A percentile compares a stretch with the other conserved stretches of the same genome.
Conservation (phyloP, 1,284 basidiomycete species). For the Earliella scabrosa region DNA sequence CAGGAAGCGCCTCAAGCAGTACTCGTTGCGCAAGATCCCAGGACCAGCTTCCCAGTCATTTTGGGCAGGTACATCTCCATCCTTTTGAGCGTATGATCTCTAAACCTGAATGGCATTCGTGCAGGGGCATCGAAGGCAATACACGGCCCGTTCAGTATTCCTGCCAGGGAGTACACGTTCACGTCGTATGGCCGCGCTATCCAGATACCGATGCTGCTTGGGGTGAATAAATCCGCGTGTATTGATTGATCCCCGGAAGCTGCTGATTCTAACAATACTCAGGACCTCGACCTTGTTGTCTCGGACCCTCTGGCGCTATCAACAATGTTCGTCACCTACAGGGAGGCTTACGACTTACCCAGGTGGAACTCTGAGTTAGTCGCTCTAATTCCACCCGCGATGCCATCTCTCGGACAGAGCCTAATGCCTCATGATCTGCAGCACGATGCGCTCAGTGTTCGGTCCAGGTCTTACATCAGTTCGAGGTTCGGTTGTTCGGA, state of each 20-base stretch:
- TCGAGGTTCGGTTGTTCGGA: too few species aligned
- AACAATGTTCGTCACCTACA: conserved; percentile 5
- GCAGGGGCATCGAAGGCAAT: conserved; percentile 7
- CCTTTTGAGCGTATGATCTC: background rate
- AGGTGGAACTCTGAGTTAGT: background rate
- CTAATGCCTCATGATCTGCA: background rate
- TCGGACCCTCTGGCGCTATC: conserved; percentile 9
- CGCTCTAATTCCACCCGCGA: too few species aligned
- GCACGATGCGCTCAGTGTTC: conserved; percentile 4
- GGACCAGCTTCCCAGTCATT: conserved; percentile 1
- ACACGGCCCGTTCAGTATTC: background rate
- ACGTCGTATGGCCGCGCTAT: conserved; percentile 4
- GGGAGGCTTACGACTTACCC: conserved; percentile 4
- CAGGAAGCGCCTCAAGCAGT: conserved; percentile 3
- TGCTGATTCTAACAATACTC: too few species aligned
- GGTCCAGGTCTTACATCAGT: conserved; percentile 6
- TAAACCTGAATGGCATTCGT: background rate
- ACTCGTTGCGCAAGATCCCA: conserved; percentile 4
- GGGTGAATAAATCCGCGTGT: too few species aligned
- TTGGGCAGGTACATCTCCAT: background rate
- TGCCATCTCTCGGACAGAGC: too few species aligned
- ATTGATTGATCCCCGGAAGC: too few species aligned
- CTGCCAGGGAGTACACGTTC: conserved; percentile 5
- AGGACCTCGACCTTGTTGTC: conserved; percentile 7
- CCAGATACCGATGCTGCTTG: conserved; percentile 2